These are phyloP conservation scores for Torulaspora quercuum DNA, from an alignment of 805 yeast species.

Conservation along the genomic window DNA sequence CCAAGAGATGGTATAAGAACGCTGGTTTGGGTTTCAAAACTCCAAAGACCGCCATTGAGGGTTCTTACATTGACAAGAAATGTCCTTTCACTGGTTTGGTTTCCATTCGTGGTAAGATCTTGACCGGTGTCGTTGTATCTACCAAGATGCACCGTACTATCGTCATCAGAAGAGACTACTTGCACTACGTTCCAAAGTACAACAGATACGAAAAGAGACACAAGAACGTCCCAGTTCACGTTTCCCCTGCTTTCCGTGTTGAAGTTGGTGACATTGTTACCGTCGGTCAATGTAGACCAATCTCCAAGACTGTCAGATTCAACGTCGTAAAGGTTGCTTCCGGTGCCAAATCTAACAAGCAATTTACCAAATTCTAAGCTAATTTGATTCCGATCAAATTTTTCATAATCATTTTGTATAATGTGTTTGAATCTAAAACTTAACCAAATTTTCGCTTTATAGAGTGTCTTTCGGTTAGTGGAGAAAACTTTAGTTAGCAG, in stretches of 20 bases:
- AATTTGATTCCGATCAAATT: constrained; percentile 8
- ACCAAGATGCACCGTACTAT: constrained; percentile 99
- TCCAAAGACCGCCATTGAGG: constrained; percentile 97
- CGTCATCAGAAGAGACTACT: constrained; percentile 99
- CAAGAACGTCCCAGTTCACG: constrained; percentile 99
- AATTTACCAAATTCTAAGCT: constrained; percentile 90
- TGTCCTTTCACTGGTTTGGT: constrained; percentile 98
- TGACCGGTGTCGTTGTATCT: constrained; percentile 99
- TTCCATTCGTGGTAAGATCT: constrained; percentile 99
- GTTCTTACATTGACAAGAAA: constrained; percentile 99
- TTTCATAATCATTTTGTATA: constrained; percentile 30
- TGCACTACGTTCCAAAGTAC: constrained; percentile 99
- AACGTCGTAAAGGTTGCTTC: constrained; percentile 95
- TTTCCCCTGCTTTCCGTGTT: constrained; percentile 99
- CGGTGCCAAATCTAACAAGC: constrained; percentile 83
- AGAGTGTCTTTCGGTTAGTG: too few relatives aligned
- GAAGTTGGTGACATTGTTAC: constrained; percentile 98
- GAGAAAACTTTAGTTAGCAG: too few relatives aligned
- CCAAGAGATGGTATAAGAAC: constrained; percentile 99
- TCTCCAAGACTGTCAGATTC: constrained; percentile 99
- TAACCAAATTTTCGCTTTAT: constrained; percentile 6
- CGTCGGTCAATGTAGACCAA: constrained; percentile 99
- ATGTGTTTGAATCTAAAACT: constrained; percentile 25
- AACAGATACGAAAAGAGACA: constrained; percentile 99
- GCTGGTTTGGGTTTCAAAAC: constrained; percentile 99